Conservation (phyloP, 176 grass and related monocot genomes). For the Thinopyrum elongatum region DNA sequence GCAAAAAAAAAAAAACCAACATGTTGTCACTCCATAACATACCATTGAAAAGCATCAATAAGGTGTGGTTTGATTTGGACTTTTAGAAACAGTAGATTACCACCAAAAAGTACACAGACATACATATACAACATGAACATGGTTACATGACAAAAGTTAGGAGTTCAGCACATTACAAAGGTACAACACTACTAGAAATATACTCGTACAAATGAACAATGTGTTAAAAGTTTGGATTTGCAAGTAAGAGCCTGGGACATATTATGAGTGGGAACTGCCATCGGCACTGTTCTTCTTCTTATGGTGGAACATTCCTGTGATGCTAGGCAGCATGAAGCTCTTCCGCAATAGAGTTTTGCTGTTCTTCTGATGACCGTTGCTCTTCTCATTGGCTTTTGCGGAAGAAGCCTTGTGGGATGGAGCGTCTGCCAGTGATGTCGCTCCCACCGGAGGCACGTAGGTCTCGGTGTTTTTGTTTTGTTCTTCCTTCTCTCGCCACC, state of each 20-base stretch:
- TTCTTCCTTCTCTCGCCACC: constrained; percentile 81
- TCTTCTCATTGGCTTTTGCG: constrained; percentile 36
- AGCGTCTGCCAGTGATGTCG: constrained; percentile 24
- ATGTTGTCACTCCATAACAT: not conserved
- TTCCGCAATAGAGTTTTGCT: constrained; percentile 39
- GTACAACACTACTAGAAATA: not conserved
- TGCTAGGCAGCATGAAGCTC: constrained; percentile 59
- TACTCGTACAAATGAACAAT: not conserved
- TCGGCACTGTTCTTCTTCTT: constrained; percentile 69
- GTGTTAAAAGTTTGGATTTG: not conserved
- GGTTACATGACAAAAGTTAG: not conserved
- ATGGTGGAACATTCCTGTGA: constrained; percentile 62
- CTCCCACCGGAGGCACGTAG: constrained; percentile 30
- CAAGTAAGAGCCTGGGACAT: constrained; percentile 15
- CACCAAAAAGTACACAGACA: not conserved
- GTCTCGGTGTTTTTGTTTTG: constrained; percentile 55
- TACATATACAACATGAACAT: not conserved
- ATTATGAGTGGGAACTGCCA: constrained; percentile 55
- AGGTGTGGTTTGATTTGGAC: not conserved
- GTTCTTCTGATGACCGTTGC: constrained; percentile 40
- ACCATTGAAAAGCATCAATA: not conserved
- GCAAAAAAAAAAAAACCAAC: no score
- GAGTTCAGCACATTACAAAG: not conserved
- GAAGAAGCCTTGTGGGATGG: constrained; percentile 22
- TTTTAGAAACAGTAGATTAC: not conserved